Evolutionary conservation across 345 rosid genomes (phyloP).

Genomic region (Eucalyptus sp.): DNA sequence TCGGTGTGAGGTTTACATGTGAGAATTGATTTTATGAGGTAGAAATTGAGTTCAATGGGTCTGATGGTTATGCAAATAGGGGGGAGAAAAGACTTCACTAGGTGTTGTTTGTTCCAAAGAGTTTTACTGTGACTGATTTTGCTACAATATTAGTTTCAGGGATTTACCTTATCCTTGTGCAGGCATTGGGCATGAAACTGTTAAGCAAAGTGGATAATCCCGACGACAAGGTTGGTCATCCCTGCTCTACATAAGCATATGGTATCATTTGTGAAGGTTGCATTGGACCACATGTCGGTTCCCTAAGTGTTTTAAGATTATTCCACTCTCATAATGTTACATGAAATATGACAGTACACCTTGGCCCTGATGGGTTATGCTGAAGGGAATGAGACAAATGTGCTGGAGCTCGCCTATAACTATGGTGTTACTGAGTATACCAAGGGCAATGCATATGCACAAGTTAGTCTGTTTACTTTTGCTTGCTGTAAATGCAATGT

Average conservation of each 20-base stretch:
- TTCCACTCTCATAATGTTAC: background rate
- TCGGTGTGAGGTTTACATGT: background rate
- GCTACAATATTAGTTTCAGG: background rate
- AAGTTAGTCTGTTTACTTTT: constrained; percentile 21
- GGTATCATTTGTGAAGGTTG: background rate
- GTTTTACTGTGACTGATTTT: background rate
- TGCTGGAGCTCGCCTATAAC: constrained; percentile 74
- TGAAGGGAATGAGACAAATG: constrained; percentile 63
- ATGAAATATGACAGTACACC: constrained; percentile 38
- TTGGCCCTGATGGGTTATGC: constrained; percentile 85
- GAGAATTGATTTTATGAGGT: background rate
- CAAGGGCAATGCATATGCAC: constrained; percentile 91
- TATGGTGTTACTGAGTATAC: constrained; percentile 87
- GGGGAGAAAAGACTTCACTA: background rate
- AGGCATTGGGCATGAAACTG: constrained; percentile 90
- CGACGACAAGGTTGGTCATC: constrained; percentile 51
- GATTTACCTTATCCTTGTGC: background rate
- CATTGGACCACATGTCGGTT: background rate
- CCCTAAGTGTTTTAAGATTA: background rate
- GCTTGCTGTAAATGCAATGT: background rate
- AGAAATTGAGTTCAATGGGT: background rate
- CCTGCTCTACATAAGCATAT: background rate
- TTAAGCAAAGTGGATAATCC: constrained; percentile 63
- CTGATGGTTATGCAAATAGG: background rate
- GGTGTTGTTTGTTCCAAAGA: background rate